Evolutionary conservation across 371 early-diverging fungal species (phyloP).

Genomic region (Dinochytrium kinnereticum): DNA sequence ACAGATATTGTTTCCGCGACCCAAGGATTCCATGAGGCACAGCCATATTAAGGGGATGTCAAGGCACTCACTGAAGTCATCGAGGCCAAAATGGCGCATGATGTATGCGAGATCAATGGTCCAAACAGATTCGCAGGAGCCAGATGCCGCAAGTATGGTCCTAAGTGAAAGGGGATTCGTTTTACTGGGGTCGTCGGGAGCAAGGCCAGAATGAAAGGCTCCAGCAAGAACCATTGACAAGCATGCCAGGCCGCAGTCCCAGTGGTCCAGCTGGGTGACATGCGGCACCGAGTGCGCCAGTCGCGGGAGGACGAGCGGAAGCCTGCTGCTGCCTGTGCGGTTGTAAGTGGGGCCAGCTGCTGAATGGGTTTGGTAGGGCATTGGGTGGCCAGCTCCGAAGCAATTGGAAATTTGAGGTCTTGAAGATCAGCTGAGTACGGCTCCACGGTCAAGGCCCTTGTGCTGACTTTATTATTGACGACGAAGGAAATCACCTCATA

Average conservation of each 20-base stretch:
- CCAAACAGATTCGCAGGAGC: conserved; percentile 69
- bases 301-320: background rate
- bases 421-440: too few species aligned
- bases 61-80: conserved; percentile 69
- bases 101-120: conserved; percentile 86
- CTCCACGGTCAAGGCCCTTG: too few species aligned
- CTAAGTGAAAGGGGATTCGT: conserved; percentile 22
- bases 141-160: conserved; percentile 51
- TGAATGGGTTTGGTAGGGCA: background rate
- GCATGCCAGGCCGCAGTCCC: conserved; percentile 87
- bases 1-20: too few species aligned
- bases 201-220: conserved; percentile 18
- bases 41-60: background rate
- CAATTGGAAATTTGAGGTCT: background rate
- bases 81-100: conserved; percentile 65
- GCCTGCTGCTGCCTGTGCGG: background rate
- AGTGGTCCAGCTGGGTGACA: conserved; percentile 44
- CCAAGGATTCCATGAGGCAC: too few species aligned
- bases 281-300: conserved; percentile 24
- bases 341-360: background rate
- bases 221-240: conserved; percentile 70
- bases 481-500: too few species aligned
- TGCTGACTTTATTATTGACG: too few species aligned
- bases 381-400: background rate
- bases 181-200: conserved; percentile 6